phyloP scores from a whole-genome alignment of 345 rosid genomes.

The Psidium guajava region DNA sequence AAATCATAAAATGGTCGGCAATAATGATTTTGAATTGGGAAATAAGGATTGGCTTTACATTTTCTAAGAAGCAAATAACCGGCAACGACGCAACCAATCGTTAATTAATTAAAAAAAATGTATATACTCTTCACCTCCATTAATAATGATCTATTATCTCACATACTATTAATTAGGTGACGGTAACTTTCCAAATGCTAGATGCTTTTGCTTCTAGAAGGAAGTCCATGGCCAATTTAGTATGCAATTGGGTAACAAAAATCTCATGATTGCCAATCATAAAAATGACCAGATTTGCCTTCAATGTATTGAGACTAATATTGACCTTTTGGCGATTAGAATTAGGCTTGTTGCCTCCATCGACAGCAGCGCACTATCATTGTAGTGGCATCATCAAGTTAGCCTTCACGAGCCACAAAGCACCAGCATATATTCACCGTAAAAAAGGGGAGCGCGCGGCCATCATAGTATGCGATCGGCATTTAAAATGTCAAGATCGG shows the following conservation, averaged over 20 bases:
- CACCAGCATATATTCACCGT: neutral
- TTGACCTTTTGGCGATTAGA: no score
- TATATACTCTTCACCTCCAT: neutral
- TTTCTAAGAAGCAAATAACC: no score
- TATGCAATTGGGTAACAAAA: neutral
- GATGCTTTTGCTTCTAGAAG: neutral
- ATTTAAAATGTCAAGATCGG: neutral
- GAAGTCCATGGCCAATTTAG: neutral
- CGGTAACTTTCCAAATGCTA: neutral
- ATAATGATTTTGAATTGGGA: no score
- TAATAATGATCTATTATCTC: accelerated
- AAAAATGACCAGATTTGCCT: neutral
- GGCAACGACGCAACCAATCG: neutral
- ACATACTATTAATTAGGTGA: neutral
- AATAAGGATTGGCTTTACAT: no score
- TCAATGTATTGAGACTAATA: no score
- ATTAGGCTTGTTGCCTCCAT: no score
- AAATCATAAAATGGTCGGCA: no score
- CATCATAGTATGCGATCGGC: neutral
- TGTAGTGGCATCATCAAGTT: no score
- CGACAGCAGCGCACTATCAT: no score
- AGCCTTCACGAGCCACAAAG: neutral
- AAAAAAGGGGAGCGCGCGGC: neutral
- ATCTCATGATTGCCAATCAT: neutral
- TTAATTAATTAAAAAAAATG: neutral